phyloP scores from a whole-genome alignment of 805 yeast genomes.

The Brettanomyces sp. region DNA sequence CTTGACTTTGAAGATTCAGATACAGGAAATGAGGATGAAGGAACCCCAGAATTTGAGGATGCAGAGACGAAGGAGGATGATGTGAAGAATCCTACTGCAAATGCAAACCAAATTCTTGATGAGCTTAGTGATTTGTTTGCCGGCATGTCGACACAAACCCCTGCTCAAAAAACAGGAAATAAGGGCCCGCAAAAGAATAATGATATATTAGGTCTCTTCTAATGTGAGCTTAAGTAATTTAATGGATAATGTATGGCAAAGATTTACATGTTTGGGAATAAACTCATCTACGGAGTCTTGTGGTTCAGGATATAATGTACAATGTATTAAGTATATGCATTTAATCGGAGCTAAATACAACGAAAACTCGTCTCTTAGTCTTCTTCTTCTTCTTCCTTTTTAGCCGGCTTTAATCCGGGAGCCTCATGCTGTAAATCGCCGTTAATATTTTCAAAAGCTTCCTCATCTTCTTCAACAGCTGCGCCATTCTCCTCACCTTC shows the following conservation, averaged over 20 bases:
- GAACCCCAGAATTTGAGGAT: constrained; percentile 6
- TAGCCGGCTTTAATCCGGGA: constrained; percentile 9
- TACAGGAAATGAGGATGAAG: constrained; percentile 22
- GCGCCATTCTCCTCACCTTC: constrained; percentile 4
- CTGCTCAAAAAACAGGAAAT: neutral
- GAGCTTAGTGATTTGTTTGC: constrained; percentile 69
- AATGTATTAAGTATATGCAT: neutral
- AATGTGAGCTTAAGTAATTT: neutral
- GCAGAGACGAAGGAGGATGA: constrained; percentile 15
- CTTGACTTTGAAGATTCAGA: constrained; percentile 76
- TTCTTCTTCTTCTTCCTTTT: constrained; percentile 17
- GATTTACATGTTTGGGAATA: too few species aligned
- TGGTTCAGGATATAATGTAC: too few species aligned
- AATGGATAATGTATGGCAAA: neutral
- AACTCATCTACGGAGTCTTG: too few species aligned
- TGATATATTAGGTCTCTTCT: constrained; percentile 3
- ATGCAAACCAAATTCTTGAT: constrained; percentile 36
- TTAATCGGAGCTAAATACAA: neutral
- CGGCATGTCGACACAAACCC: constrained; percentile 20
- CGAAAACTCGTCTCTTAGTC: neutral
- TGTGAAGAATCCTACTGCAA: constrained; percentile 23
- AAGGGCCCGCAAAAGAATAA: neutral
- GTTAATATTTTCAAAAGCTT: constrained; percentile 11
- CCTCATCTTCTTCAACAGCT: constrained; percentile 10
- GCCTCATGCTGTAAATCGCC: constrained; percentile 22